These are phyloP conservation scores for Fusarium austroafricanum DNA, from an alignment of 2,329 filamentous ascomycete species.

Conservation along the genomic window DNA sequence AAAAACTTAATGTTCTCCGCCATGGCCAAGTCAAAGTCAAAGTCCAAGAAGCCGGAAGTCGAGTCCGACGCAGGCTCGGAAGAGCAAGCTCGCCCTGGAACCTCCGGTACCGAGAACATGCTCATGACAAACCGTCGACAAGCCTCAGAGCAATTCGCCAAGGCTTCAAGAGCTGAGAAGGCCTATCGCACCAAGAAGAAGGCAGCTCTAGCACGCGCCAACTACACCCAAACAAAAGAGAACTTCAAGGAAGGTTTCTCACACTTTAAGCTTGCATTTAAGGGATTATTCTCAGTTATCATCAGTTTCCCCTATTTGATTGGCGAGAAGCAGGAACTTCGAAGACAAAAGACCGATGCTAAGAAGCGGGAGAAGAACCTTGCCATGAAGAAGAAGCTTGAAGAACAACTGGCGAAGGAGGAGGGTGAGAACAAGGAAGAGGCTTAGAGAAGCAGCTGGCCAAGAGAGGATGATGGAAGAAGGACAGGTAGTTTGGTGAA, in stretches of 20 bases:
- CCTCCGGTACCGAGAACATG: constrained; percentile 4
- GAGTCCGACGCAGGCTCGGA: neutral
- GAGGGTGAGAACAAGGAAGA: neutral
- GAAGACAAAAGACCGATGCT: neutral
- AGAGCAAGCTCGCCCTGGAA: neutral
- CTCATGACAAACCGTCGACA: constrained; percentile 1
- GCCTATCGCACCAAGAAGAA: constrained; percentile 19
- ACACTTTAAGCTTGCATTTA: constrained; percentile 3
- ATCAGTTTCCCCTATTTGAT: neutral
- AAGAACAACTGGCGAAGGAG: constrained; percentile 6
- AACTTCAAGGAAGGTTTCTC: constrained; percentile 7
- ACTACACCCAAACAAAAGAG: constrained; percentile 12
- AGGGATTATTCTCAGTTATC: neutral
- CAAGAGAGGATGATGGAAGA: neutral
- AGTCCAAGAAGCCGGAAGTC: neutral
- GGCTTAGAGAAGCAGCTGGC: neutral
- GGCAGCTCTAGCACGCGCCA: constrained; percentile 5
- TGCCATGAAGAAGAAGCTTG: neutral
- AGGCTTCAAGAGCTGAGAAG: constrained; percentile 19
- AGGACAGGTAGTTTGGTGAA: neutral
- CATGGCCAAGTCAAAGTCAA: neutral
- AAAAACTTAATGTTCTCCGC: neutral
- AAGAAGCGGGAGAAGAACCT: constrained; percentile 1
- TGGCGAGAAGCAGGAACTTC: neutral
- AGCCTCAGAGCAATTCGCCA: constrained; percentile 12